Base-by-base conservation (phyloP, 495 filamentous ascomycete genomes). In the Aspergillus asperescens region DNA sequence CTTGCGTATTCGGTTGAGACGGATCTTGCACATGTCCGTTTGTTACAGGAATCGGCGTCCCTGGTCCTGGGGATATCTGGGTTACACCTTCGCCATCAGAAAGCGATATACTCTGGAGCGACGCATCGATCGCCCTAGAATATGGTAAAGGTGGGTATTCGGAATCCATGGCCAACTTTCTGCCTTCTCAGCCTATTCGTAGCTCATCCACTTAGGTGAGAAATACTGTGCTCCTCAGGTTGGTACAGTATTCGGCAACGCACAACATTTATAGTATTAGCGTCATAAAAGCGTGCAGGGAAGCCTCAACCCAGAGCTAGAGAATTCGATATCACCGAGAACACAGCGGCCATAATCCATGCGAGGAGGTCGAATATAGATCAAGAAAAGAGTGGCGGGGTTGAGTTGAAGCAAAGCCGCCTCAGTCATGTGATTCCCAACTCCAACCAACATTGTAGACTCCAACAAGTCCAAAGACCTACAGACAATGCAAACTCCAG, bases 101-200 rank as follows among this genome's bases (percentile, higher is more conserved):
- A 16, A 29, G 24, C 13, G 40, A 31, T 10, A 40, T 40, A 15
- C 48, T 48, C 8, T 53, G 47, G 7, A 43, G 16, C 3, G 46
- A 46, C 49, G 35, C 48, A n/a, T 40, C 25, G 39, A 41, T 15
- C 9, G 7, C 42, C 22, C 10, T 12, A 29, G 50, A 28, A 8
- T 40, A 28, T 19, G 40, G 39, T 20, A 47, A 34, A 22, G 57
- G 48, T 42, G 57, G 48, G 39, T 56, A 48, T 23, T 58, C 55
- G 9, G 51, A 54, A 43, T 50, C 41, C 52, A 56, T 55, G 12
- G 22, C 34, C n/a, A 29, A 2, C 23, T 23, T 15, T 13, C 12
- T 18, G 38, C 41, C 10, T 43, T 28, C 15, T 46, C 41, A 44
- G 43, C 28, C 28, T 22, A n/a, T 4, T 12, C n/a, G 41, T n/a